Evolutionary conservation across 75 land plant species (phyloP).

Genomic region (Selaginella tamariscina): DNA sequence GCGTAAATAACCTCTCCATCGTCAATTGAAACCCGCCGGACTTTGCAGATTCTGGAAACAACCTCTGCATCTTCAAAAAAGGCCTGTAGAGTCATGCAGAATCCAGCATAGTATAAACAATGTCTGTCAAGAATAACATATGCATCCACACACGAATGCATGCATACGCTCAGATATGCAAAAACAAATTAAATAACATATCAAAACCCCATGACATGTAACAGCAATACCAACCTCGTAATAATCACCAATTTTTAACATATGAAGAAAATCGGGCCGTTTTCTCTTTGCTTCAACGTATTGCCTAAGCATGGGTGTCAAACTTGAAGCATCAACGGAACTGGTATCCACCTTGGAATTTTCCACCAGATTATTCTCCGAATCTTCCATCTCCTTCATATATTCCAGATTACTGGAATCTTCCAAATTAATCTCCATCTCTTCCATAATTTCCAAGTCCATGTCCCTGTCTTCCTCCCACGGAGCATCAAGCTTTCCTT

Average conservation of each 20-base stretch:
- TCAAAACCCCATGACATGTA: not conserved
- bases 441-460: not conserved
- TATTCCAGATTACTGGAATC: too few relatives aligned
- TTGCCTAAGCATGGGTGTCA: conserved; percentile 19
- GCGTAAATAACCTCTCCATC: conserved; percentile 18
- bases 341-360: conserved; percentile 12
- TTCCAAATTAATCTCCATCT: not conserved
- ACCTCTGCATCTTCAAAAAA: conserved; percentile 26
- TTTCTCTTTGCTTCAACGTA: conserved; percentile 21
- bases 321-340: conserved; percentile 12
- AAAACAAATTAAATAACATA: not conserved
- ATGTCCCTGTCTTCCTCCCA: not conserved
- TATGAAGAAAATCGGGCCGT: conserved; percentile 19
- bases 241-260: conserved; percentile 19
- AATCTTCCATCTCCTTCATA: not conserved
- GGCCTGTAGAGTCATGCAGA: conserved; percentile 18
- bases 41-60: conserved; percentile 16
- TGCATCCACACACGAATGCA: conserved; percentile 1
- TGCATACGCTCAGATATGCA: not conserved
- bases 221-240: conserved; percentile 15
- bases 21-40: conserved; percentile 11
- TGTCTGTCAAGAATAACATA: too few relatives aligned
- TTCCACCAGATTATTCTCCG: conserved; percentile 4
- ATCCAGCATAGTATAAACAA: too few relatives aligned
- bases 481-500: conserved; percentile 14